Percentiles rank a stretch among this genome's conserved stretches.
phyloP scores from a whole-genome alignment of 352 stramenopile species.

The Saprolegnia parasitica region DNA sequence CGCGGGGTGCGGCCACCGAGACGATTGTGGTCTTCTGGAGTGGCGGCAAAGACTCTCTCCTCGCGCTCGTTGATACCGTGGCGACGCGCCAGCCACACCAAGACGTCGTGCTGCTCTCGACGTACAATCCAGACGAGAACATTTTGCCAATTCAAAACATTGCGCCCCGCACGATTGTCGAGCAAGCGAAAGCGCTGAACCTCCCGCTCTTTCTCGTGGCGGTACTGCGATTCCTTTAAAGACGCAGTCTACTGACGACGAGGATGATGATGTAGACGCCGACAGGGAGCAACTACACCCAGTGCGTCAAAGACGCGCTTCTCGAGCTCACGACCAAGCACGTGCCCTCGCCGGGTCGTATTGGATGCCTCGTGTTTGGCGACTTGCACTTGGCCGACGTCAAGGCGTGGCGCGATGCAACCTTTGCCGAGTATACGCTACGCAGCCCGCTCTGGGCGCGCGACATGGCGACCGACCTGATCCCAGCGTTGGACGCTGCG shows the following conservation, averaged over 20 bases:
- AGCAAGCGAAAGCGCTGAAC: conserved; percentile 65
- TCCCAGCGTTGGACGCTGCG: conserved; percentile 54
- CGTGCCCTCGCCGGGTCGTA: conserved; percentile 27
- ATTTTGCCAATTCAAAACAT: conserved; percentile 84
- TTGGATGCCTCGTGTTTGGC: conserved; percentile 71
- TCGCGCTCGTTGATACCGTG: conserved; percentile 50
- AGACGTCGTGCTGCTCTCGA: conserved; percentile 78
- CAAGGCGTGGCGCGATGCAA: conserved; percentile 65
- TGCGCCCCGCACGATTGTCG: conserved; percentile 54
- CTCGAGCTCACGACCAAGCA: conserved; percentile 31
- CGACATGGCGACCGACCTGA: conserved; percentile 53
- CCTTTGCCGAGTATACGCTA: conserved; percentile 53
- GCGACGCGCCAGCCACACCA: conserved; percentile 40
- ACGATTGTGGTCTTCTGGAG: conserved; percentile 84
- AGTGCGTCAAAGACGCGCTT: conserved; percentile 35
- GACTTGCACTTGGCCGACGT: conserved; percentile 88
- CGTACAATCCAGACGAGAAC: conserved; percentile 68
- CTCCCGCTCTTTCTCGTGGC: conserved; percentile 73
- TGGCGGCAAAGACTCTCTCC: conserved; percentile 87
- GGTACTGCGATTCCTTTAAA: conserved; percentile 36
- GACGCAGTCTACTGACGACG: conserved; percentile 31
- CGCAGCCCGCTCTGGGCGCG: conserved; percentile 78
- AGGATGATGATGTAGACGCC: conserved; percentile 35
- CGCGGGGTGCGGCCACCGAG: conserved; percentile 29
- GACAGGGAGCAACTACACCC: conserved; percentile 34